phyloP scores from a whole-genome alignment of 2,329 filamentous ascomycete species.

The Fusarium duplospermum region DNA sequence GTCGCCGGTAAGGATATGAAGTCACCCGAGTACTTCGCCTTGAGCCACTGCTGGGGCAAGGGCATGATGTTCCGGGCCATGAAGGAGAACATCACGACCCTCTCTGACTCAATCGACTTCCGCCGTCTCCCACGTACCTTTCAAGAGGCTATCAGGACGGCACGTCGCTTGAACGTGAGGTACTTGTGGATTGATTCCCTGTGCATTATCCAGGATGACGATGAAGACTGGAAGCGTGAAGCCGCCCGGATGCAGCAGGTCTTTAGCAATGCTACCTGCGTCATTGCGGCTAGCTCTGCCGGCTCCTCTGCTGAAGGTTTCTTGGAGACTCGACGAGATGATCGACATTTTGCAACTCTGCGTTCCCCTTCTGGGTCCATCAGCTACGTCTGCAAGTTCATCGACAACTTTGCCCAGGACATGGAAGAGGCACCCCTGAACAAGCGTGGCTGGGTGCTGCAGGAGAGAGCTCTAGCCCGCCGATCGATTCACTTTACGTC shows the following conservation, averaged over 20 bases:
- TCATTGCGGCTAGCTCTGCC: constrained; percentile 8
- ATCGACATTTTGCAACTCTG: not conserved
- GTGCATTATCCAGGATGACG: not conserved
- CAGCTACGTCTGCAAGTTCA: constrained; percentile 43
- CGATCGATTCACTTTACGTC: constrained; percentile 10
- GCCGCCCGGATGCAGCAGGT: constrained; percentile 4
- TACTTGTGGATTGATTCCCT: constrained; percentile 21
- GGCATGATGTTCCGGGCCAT: not conserved
- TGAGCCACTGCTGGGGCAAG: constrained; percentile 21
- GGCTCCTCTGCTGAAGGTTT: not conserved
- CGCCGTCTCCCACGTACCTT: not conserved
- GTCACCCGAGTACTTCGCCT: not conserved
- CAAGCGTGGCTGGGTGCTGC: constrained; percentile 19
- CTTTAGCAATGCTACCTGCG: constrained; percentile 8
- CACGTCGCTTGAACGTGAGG: not conserved
- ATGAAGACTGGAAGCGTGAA: constrained; percentile 5
- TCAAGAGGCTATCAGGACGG: constrained; percentile 11
- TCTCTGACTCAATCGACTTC: not conserved
- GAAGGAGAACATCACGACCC: not conserved
- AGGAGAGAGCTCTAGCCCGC: constrained; percentile 4
- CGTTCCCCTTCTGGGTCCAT: not conserved
- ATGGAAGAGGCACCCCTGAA: constrained; percentile 48
- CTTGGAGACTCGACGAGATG: not conserved
- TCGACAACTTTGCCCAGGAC: constrained; percentile 50
- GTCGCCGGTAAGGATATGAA: not conserved